phyloP scores from a whole-genome alignment of 441 rosid genomes.

The Arabidopsis hybrid region DNA sequence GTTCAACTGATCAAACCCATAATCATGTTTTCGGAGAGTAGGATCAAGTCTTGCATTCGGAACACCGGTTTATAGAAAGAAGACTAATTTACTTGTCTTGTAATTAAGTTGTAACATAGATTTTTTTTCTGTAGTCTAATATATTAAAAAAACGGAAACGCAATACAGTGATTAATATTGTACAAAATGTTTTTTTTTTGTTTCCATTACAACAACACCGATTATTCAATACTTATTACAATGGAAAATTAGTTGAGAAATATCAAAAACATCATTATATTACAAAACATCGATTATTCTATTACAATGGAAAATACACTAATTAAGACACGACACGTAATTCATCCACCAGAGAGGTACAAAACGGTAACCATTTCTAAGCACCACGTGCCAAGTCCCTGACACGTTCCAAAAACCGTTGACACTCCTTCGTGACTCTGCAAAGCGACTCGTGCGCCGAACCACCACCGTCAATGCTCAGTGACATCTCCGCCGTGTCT shows the following conservation, averaged over 20 bases:
- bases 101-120: neutral
- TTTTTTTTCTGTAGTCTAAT: neutral
- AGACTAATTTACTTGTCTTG: neutral
- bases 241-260: neutral
- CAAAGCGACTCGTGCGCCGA: slow-evolving; percentile 42
- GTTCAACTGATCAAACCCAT: neutral
- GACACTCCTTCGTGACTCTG: slow-evolving; percentile 39
- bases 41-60: neutral
- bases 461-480: slow-evolving; percentile 41
- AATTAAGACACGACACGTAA: neutral
- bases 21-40: neutral
- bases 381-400: slow-evolving; percentile 45
- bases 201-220: neutral
- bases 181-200: neutral
- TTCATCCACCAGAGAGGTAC: neutral
- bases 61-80: neutral
- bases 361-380: slow-evolving; percentile 26
- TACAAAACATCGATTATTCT: slow-evolving; percentile 22
- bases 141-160: neutral
- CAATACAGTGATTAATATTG: neutral
- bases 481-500: slow-evolving; percentile 40
- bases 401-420: slow-evolving; percentile 19
- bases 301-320: neutral
- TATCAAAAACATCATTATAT: neutral
- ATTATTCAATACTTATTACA: slow-evolving; percentile 20